Conservation (phyloP, 1,284 basidiomycete species). For the Microbotryomycetes sp. region DNA sequence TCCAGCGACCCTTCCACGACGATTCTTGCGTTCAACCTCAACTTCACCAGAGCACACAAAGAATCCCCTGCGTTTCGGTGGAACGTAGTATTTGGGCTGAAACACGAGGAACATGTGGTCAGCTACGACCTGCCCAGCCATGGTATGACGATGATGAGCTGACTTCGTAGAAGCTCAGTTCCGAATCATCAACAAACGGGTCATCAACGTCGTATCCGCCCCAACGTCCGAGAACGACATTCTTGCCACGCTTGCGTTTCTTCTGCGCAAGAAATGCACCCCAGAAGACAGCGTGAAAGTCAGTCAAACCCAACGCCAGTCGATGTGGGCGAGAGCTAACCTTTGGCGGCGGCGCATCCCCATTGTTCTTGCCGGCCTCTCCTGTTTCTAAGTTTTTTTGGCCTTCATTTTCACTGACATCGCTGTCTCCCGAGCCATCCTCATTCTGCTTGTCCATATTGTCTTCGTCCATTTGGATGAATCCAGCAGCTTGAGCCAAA, state of each 20-base stretch:
- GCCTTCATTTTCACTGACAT: constrained; percentile 48
- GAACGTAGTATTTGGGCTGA: constrained; percentile 23
- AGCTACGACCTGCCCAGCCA: neutral
- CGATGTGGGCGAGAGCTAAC: too few relatives aligned
- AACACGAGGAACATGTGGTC: too few relatives aligned
- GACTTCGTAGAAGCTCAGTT: constrained; percentile 80
- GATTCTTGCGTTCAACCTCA: constrained; percentile 48
- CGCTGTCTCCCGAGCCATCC: constrained; percentile 52
- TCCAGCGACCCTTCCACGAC: constrained; percentile 21
- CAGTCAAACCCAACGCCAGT: neutral
- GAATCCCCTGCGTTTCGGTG: constrained; percentile 23
- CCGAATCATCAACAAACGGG: constrained; percentile 96
- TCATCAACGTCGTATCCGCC: constrained; percentile 75
- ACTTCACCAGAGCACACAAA: constrained; percentile 64
- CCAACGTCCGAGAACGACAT: constrained; percentile 34
- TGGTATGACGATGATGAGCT: constrained; percentile 37
- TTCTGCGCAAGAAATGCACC: constrained; percentile 29
- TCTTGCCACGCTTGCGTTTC: constrained; percentile 49
- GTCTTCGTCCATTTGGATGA: constrained; percentile 8
- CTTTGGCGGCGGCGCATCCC: neutral
- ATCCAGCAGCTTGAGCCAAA: constrained; percentile 55
- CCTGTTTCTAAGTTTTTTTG: constrained; percentile 13
- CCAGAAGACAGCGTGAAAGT: neutral
- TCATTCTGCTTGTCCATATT: constrained; percentile 37
- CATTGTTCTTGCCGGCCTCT: constrained; percentile 39